Base-by-base conservation (phyloP, 2,329 filamentous ascomycete species). In the Colletotrichum sp. region DNA sequence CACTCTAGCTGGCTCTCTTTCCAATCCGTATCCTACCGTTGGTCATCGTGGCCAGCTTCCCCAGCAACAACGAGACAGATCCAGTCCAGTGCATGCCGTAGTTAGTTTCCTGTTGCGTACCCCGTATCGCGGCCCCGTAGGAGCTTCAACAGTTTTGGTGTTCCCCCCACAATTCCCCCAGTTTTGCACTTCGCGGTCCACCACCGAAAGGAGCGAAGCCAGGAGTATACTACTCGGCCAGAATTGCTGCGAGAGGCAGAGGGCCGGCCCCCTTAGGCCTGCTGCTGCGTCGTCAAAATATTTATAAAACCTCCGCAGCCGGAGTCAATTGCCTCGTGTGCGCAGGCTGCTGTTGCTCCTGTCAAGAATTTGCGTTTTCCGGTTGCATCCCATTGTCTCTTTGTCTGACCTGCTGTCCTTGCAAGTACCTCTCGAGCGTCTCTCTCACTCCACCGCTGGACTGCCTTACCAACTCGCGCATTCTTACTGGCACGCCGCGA, bases 201-300 rank as follows among this genome's bases (percentile, higher is more conserved):
- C 69, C 63, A 72, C 69, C 68, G 71, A 73, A 66, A 69, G 34
- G 47, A 67, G 71, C 71, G 68, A 71, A 57, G 33, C 55, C 69
- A 66, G 57, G 68, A n/a, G n/a, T n/a, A n/a, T 36, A 57, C 72
- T 43, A n/a, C 62, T 74, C 72, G 72, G 72, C 72, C 72, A 74
- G 72, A 74, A 74, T 72, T 74, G 64, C 72, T 74, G 57, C 72
- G 72, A 74, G 68, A 29, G 27, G 68, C 57, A 73, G 59, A 57
- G 59, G 38, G 24, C 43, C 66, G 38, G 24, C 43, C 66, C n/a
- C 21, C 21, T 54, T 38, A 43, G 3, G 57, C 12, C 66, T 38
- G 38, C 43, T 29, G 24, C 59, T 27, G 34, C 33, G 33, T 43
- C 34, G 21, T 43, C 15, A 11, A 67, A n/a, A 62, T 38, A 51